These are phyloP conservation scores for Entomortierella beljakovae DNA, from an alignment of 192 early-diverging fungal species.

Conservation along the genomic window DNA sequence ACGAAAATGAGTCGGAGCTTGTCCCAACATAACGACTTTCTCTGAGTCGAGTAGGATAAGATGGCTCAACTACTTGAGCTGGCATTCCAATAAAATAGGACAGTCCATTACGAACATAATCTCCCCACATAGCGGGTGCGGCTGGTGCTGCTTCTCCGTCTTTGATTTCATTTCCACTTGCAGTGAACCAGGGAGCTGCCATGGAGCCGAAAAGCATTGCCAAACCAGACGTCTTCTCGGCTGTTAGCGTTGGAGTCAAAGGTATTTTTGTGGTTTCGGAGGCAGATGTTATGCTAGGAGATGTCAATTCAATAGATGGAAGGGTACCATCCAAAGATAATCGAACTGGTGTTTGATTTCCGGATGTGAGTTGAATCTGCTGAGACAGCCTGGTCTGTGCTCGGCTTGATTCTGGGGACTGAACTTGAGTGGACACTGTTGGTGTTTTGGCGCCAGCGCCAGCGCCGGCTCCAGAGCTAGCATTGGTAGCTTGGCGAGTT, in stretches of 20 bases:
- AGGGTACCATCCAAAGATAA: constrained; percentile 9
- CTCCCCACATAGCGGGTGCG: neutral
- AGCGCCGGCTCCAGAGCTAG: too few relatives aligned
- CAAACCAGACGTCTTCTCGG: constrained; percentile 16
- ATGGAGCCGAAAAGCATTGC: constrained; percentile 11
- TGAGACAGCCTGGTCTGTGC: constrained; percentile 27
- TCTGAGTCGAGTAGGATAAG: neutral
- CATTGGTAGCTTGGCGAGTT: neutral
- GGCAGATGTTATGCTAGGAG: neutral
- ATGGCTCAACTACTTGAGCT: too few relatives aligned
- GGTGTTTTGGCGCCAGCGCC: neutral
- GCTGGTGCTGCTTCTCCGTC: neutral
- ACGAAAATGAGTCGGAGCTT: neutral
- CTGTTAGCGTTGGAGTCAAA: constrained; percentile 1
- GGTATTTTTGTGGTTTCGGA: too few relatives aligned
- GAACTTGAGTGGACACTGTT: neutral
- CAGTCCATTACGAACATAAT: neutral
- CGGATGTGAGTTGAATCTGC: neutral
- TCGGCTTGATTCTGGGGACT: constrained; percentile 5
- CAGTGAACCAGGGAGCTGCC: constrained; percentile 12
- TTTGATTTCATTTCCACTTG: too few relatives aligned
- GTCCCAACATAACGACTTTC: neutral
- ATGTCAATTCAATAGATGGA: neutral
- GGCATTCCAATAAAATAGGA: neutral
- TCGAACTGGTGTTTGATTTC: neutral